Conservation (phyloP, 1,139 yeast species). For the Kodamaea plutei region DNA sequence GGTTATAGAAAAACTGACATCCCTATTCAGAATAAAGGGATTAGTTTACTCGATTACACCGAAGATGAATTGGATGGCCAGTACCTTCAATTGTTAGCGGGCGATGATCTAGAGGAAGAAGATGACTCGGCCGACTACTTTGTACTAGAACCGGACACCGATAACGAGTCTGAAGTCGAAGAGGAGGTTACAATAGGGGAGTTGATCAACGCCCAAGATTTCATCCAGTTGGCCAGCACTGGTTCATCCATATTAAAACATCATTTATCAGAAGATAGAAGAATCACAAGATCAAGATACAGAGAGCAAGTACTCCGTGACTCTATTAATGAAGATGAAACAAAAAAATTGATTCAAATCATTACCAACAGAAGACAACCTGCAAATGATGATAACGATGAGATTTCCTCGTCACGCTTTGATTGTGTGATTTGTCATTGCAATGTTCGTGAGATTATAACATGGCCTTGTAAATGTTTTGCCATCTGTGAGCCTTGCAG, state of each 20-base stretch:
- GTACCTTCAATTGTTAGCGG: conserved; percentile 24
- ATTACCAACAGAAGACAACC: conserved; percentile 16
- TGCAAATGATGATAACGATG: conserved; percentile 3
- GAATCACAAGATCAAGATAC: conserved; percentile 42
- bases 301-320: conserved; percentile 4
- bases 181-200: conserved; percentile 16
- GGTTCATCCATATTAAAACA: conserved; percentile 27
- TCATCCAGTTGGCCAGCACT: conserved; percentile 24
- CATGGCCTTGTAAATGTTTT: conserved; percentile 93
- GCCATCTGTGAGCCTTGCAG: conserved; percentile 86
- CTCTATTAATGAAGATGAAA: conserved; percentile 16
- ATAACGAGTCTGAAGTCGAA: conserved; percentile 2
- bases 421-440: conserved; percentile 81
- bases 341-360: conserved; percentile 20
- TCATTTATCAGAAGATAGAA: conserved; percentile 28
- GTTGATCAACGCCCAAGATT: conserved; percentile 28
- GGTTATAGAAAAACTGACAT: conserved; percentile 11
- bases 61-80: conserved; percentile 20
- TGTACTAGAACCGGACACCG: conserved; percentile 21
- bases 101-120: conserved; percentile 35
- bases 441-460: conserved; percentile 67
- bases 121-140: conserved; percentile 46
- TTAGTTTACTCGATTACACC: conserved; percentile 21
- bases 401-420: conserved; percentile 17
- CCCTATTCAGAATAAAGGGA: conserved; percentile 1